A percentile compares a stretch with the other conserved stretches of the same genome.
Evolutionary conservation across 768 basidiomycete genomes (phyloP).

Genomic region (Kwoniella bestiolae): DNA sequence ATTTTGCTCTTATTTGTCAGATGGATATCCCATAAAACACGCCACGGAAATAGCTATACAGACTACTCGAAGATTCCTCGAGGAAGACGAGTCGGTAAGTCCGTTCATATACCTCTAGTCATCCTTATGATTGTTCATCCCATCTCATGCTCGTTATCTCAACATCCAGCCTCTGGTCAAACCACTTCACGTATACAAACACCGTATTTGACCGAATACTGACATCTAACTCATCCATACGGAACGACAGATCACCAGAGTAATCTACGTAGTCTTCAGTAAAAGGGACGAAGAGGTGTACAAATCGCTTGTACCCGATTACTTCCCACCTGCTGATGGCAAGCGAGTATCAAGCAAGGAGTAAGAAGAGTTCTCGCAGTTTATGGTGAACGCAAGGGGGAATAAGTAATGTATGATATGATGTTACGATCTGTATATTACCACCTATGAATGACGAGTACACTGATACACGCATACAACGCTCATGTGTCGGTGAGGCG

Average conservation of each 20-base stretch:
- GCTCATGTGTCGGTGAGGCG: no score
- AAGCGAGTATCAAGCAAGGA: neutral
- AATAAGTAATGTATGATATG: no score
- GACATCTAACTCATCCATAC: neutral
- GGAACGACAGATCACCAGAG: constrained; percentile 43
- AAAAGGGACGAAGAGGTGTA: constrained; percentile 47
- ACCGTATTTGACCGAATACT: neutral
- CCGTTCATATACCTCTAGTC: neutral
- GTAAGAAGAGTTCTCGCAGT: neutral
- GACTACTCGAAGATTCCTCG: constrained; percentile 45
- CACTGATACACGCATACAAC: no score
- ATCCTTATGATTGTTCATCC: no score
- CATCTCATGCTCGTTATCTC: no score
- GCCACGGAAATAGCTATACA: constrained; percentile 56
- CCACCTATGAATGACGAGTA: no score
- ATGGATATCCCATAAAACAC: constrained; percentile 57
- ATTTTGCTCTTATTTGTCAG: no score
- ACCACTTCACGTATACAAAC: no score
- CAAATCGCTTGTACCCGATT: constrained; percentile 32
- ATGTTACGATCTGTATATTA: no score
- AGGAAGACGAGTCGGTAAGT: constrained; percentile 37
- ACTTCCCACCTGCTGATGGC: constrained; percentile 37
- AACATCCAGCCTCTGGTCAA: no score
- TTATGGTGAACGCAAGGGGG: no score
- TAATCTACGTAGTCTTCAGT: constrained; percentile 54